Percentiles rank a stretch among this genome's conserved stretches.
phyloP scores from a whole-genome alignment of 768 basidiomycete genomes.

The Lactifluus echinatus region DNA sequence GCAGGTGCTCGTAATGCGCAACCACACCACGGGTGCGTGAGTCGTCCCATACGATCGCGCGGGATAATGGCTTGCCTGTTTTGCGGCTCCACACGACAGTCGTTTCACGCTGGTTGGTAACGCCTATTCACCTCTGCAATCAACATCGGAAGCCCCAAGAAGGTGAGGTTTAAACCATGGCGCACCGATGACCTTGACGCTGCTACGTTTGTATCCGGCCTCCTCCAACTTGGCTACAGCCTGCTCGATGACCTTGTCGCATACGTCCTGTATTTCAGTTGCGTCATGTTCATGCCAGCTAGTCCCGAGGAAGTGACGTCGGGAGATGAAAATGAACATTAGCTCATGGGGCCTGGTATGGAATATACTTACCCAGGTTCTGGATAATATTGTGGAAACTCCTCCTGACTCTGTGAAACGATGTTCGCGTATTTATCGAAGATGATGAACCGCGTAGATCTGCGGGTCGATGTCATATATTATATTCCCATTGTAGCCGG shows the following conservation, averaged over 20 bases:
- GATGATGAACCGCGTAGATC: constrained; percentile 86
- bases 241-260: constrained; percentile 65
- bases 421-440: constrained; percentile 86
- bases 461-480: constrained; percentile 26
- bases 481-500: not conserved
- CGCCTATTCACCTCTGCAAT: constrained; percentile 41
- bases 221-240: constrained; percentile 64
- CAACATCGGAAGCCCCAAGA: constrained; percentile 5
- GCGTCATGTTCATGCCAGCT: constrained; percentile 98
- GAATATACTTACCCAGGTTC: constrained; percentile 54
- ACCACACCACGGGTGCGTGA: constrained; percentile 84
- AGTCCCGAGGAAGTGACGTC: not conserved
- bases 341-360: not conserved
- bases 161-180: constrained; percentile 8
- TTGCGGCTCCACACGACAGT: constrained; percentile 86
- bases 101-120: constrained; percentile 97
- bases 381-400: constrained; percentile 92
- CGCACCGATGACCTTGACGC: constrained; percentile 88
- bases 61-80: constrained; percentile 84
- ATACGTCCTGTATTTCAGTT: constrained; percentile 66
- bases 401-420: constrained; percentile 80
- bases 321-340: not conserved
- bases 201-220: constrained; percentile 67
- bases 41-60: constrained; percentile 94
- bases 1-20: constrained; percentile 64